Percentiles rank a stretch among this genome's conserved stretches.
Evolutionary conservation across 495 filamentous ascomycete species (phyloP).

Genomic region (Diplogelasinospora grovesii): DNA sequence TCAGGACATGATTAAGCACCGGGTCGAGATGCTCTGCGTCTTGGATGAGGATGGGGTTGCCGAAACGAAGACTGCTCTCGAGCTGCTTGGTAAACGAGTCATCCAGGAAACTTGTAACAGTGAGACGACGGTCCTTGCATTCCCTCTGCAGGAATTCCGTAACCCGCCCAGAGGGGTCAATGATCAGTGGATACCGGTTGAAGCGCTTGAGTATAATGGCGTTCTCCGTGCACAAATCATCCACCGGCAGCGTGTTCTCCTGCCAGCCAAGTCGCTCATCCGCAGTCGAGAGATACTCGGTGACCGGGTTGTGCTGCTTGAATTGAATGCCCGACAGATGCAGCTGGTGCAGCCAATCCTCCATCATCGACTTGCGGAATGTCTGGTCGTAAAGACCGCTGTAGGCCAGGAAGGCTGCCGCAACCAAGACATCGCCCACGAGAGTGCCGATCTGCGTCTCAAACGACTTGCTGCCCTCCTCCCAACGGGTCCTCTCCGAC

Average conservation of each 20-base stretch:
- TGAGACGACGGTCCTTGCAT: slow-evolving; percentile 86
- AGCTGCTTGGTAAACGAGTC: slow-evolving; percentile 97
- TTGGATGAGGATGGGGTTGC: slow-evolving; percentile 96
- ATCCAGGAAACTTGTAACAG: slow-evolving; percentile 95
- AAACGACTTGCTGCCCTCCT: slow-evolving; percentile 94
- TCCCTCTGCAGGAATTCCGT: slow-evolving; percentile 93
- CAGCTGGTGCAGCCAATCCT: slow-evolving; percentile 93
- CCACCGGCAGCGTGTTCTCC: slow-evolving; percentile 89
- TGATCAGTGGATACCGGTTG: slow-evolving; percentile 97
- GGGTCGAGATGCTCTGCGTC: slow-evolving; percentile 96
- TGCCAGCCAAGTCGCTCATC: slow-evolving; percentile 95
- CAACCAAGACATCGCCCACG: slow-evolving; percentile 89
- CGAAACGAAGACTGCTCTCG: slow-evolving; percentile 93
- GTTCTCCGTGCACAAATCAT: slow-evolving; percentile 98
- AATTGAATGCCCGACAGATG: slow-evolving; percentile 81
- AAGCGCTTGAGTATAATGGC: slow-evolving; percentile 95
- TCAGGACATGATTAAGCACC: slow-evolving; percentile 95
- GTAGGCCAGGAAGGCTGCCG: slow-evolving; percentile 96
- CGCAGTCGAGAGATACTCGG: slow-evolving; percentile 93
- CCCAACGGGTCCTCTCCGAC: slow-evolving; percentile 88
- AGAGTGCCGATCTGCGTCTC: slow-evolving; percentile 96
- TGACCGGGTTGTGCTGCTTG: slow-evolving; percentile 90
- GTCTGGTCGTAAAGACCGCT: slow-evolving; percentile 96
- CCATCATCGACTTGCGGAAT: slow-evolving; percentile 93
- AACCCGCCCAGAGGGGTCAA: slow-evolving; percentile 90